Percentiles rank a stretch among this genome's conserved stretches.
These are phyloP conservation scores for Neurospora hispaniola DNA, from an alignment of 495 filamentous ascomycete genomes.

Conservation along the genomic window DNA sequence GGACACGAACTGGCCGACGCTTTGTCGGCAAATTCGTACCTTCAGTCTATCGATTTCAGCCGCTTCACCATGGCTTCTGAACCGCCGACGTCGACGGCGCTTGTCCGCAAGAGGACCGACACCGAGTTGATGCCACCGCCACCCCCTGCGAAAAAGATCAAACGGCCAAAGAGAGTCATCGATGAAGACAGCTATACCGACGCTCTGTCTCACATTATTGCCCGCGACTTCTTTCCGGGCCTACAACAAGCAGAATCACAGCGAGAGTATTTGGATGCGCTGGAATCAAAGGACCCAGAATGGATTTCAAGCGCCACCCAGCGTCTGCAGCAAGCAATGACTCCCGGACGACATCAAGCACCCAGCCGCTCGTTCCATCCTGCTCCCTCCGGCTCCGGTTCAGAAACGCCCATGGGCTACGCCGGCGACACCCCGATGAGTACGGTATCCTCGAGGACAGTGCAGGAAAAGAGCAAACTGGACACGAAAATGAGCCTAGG, in stretches of 20 bases:
- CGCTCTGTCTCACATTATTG: conserved; percentile 86
- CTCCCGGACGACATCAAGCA: conserved; percentile 49
- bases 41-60: background rate
- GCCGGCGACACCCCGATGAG: conserved; percentile 60
- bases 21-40: background rate
- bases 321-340: conserved; percentile 72
- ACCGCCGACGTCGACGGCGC: conserved; percentile 26
- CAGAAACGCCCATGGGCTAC: conserved; percentile 43
- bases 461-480: conserved; percentile 38
- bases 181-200: conserved; percentile 93
- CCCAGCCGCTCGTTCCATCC: conserved; percentile 15
- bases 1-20: background rate
- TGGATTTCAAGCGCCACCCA: conserved; percentile 79
- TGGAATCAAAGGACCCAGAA: conserved; percentile 69
- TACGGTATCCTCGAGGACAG: conserved; percentile 31
- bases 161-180: conserved; percentile 78
- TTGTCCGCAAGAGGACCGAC: conserved; percentile 56
- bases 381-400: conserved; percentile 20
- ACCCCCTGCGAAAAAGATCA: conserved; percentile 81
- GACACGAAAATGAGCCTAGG: conserved; percentile 75
- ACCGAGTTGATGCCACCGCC: conserved; percentile 81
- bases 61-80: conserved; percentile 22
- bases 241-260: conserved; percentile 75
- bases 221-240: conserved; percentile 93
- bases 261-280: conserved; percentile 82